Base-by-base conservation (phyloP, 1,284 basidiomycete species). In the Clitocybe nebularis region DNA sequence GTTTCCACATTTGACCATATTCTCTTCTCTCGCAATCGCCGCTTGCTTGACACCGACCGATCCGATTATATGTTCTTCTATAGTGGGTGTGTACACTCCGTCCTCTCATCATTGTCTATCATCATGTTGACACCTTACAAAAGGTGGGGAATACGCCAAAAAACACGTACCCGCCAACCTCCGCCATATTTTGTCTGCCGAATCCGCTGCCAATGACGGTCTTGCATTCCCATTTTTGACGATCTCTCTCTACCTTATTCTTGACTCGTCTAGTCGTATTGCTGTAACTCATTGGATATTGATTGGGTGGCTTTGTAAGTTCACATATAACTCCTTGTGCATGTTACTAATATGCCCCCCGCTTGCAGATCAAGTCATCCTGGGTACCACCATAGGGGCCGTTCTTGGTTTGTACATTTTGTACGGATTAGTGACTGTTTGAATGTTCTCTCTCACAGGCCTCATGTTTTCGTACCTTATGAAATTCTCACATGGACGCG, bases 21-120 rank as follows among this genome's bases (percentile, higher is more conserved):
- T 89, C 8, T 86, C 88, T 0, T 77, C 81, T n/a, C 75, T 96
- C 8, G 87, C 84, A 29, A 82, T 97, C 41, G 86, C 93, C 1
- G 90, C 94, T 0, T 93, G 89, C 51, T 74, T 96, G 19, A 96
- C 93, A 0, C 94, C 94, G 0, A 97, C 93, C 2, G 94, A 98
- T 66, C 94, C 94, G 0, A 84, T 88, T 42, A 82, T 85, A 30
- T 80, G 76, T 50, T 78, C 78, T 10, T 71, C 77, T 2, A 79
- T 81, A 25, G 71, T 86, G 5, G 74, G 82, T 68, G 41, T 30
- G 62, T 52, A 13, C 9, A 16, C 28, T 25, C 16, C 22, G 17
- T 20, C 13, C 1, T 8, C 20, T 8, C n/a, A 30, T 37, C 54
- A 3, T 38, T 13, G 8, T 22, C 8, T 19, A 30, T 36, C 53